A percentile compares a stretch with the other conserved stretches of the same genome.
These are phyloP conservation scores for Paecilomyces sp. DNA, from an alignment of 2,329 filamentous ascomycete species.

Conservation along the genomic window DNA sequence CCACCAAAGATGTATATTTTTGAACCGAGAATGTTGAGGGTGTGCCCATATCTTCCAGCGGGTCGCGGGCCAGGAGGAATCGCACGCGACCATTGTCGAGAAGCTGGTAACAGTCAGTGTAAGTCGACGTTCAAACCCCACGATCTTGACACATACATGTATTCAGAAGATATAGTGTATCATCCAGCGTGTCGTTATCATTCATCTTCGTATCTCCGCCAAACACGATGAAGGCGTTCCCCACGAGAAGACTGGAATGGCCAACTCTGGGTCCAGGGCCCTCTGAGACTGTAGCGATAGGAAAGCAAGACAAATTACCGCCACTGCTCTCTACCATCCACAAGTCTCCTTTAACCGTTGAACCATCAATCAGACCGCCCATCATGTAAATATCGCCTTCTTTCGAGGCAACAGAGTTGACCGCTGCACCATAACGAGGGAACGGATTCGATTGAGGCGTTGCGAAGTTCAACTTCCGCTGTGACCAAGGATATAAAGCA, in stretches of 20 bases:
- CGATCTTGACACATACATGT: constrained; percentile 65
- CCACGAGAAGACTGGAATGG: constrained; percentile 86
- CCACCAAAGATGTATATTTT: constrained; percentile 98
- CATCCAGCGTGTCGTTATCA: constrained; percentile 82
- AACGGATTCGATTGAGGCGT: constrained; percentile 79
- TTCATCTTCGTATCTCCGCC: constrained; percentile 97
- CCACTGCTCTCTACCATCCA: constrained; percentile 92
- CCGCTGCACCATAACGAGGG: constrained; percentile 91
- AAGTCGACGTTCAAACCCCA: constrained; percentile 5
- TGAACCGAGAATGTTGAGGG: constrained; percentile 89
- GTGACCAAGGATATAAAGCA: constrained; percentile 93
- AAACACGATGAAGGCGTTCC: constrained; percentile 98
- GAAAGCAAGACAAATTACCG: constrained; percentile 81
- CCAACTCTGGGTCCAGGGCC: constrained; percentile 92
- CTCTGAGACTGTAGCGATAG: constrained; percentile 83
- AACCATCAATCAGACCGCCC: constrained; percentile 91
- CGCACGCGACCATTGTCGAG: constrained; percentile 94
- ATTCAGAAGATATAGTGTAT: constrained; percentile 93
- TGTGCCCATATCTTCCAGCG: constrained; percentile 89
- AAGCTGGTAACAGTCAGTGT: constrained; percentile 53
- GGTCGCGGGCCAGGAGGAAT: constrained; percentile 80
- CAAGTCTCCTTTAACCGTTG: constrained; percentile 90
- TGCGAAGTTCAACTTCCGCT: constrained; percentile 78
- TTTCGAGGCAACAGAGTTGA: constrained; percentile 87
- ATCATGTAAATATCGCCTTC: constrained; percentile 97